A percentile compares a stretch with the other conserved stretches of the same genome.
Evolutionary conservation across 179 eudicot species (phyloP).

Genomic region (Corrigiola litoralis): DNA sequence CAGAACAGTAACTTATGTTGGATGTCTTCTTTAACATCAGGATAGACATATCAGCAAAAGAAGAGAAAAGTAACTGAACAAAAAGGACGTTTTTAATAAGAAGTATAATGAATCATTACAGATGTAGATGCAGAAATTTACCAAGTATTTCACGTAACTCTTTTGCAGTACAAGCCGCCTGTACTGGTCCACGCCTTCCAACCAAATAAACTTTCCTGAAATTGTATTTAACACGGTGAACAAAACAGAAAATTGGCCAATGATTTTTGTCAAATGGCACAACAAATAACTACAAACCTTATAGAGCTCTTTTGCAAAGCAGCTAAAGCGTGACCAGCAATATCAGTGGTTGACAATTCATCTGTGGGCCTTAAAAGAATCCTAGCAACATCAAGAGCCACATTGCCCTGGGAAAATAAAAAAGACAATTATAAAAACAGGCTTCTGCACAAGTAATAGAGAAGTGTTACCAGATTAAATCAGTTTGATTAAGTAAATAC

Average conservation of each 20-base stretch:
- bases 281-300: constrained; percentile 39
- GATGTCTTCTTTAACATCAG: neutral
- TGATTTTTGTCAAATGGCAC: neutral
- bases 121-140: constrained; percentile 26
- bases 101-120: too few species aligned
- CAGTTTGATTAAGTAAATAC: too few species aligned
- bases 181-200: constrained; percentile 99
- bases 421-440: neutral
- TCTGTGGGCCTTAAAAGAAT: constrained; percentile 65
- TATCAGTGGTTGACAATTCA: constrained; percentile 80
- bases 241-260: neutral
- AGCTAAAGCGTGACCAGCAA: constrained; percentile 67
- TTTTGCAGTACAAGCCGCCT: constrained; percentile 98
- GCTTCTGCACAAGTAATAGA: too few species aligned
- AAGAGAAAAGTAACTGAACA: neutral
- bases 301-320: constrained; percentile 74
- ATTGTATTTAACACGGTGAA: constrained; percentile 14
- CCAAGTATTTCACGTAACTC: constrained; percentile 94
- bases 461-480: too few species aligned
- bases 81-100: too few species aligned
- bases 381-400: constrained; percentile 95
- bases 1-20: neutral
- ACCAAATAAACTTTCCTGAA: constrained; percentile 84
- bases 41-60: too few species aligned
- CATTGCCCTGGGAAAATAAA: constrained; percentile 69